Percentiles rank a stretch among this genome's conserved stretches.
These are phyloP conservation scores for Arthroderma sp. DNA, from an alignment of 2,329 filamentous ascomycete species.

Conservation along the genomic window DNA sequence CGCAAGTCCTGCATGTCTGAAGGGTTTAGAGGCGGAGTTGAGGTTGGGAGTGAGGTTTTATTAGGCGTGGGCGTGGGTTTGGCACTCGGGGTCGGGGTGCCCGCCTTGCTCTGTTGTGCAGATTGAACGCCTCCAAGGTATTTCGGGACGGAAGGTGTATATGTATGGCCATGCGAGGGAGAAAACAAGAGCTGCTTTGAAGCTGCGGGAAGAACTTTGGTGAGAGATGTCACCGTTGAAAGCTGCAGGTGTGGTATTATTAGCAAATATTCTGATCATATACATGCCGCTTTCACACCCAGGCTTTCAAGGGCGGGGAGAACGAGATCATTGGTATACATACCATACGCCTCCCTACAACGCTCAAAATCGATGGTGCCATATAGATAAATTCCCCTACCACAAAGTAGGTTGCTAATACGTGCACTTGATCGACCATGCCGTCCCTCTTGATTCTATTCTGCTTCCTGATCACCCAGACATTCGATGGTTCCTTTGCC, in stretches of 20 bases:
- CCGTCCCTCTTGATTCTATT: conserved; percentile 32
- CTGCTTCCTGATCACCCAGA: conserved; percentile 52
- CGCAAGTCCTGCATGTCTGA: conserved; percentile 22
- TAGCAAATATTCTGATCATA: too few species aligned
- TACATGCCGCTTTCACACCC: too few species aligned
- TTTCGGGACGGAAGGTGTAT: conserved; percentile 38
- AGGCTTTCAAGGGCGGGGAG: too few species aligned
- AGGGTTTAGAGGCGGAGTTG: conserved; percentile 9
- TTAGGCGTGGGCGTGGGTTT: conserved; percentile 18
- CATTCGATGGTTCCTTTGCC: conserved; percentile 34
- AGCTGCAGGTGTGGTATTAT: conserved; percentile 26
- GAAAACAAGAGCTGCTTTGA: conserved; percentile 43
- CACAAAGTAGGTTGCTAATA: conserved; percentile 47
- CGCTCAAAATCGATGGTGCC: conserved; percentile 47
- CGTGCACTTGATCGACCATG: conserved; percentile 36
- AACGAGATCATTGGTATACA: conserved; percentile 9
- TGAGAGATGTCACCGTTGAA: conserved; percentile 42
- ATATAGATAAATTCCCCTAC: conserved; percentile 49
- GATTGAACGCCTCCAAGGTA: conserved; percentile 22
- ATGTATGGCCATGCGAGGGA: conserved; percentile 47
- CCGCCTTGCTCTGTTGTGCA: conserved; percentile 35
- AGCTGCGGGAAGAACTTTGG: conserved; percentile 41
- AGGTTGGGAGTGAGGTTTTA: conserved; percentile 11
- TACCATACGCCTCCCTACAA: conserved; percentile 43
- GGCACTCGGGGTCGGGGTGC: conserved; percentile 31